Percentiles rank a stretch among this genome's conserved stretches.
Evolutionary conservation across 176 grass and related monocot genomes (phyloP).

Genomic region (Saccharum officinarum): DNA sequence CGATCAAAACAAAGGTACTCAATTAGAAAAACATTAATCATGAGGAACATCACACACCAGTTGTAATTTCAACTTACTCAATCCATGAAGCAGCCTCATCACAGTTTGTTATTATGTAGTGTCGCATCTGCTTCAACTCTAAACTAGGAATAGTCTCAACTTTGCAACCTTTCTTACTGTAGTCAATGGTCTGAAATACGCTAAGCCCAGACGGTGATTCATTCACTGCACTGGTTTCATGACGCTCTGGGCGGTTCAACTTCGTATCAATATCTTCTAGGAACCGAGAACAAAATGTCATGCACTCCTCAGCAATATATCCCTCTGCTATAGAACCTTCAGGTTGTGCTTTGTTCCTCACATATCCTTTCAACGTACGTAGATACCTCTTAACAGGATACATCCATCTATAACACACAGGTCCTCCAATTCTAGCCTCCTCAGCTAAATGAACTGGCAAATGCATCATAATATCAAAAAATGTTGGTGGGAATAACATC

Average conservation of each 20-base stretch:
- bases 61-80: background rate
- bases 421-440: background rate
- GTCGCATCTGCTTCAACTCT: background rate
- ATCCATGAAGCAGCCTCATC: background rate
- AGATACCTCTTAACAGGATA: background rate
- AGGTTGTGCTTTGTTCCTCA: background rate
- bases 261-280: constrained; percentile 18
- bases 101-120: background rate
- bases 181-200: background rate
- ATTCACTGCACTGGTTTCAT: background rate
- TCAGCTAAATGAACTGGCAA: background rate
- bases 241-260: background rate
- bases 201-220: background rate
- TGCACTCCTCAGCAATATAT: constrained; percentile 15
- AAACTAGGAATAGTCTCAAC: background rate
- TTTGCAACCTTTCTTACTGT: background rate
- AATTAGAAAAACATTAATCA: too few species aligned
- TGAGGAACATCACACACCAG: too few species aligned
- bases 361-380: background rate
- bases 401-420: constrained; percentile 10
- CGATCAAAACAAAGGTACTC: too few species aligned
- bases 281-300: constrained; percentile 18
- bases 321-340: constrained; percentile 35
- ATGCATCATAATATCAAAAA: constrained; percentile 21
- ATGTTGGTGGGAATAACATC: background rate